Evolutionary conservation across 768 basidiomycete genomes (phyloP).

Genomic region (Boletus rex-veris): DNA sequence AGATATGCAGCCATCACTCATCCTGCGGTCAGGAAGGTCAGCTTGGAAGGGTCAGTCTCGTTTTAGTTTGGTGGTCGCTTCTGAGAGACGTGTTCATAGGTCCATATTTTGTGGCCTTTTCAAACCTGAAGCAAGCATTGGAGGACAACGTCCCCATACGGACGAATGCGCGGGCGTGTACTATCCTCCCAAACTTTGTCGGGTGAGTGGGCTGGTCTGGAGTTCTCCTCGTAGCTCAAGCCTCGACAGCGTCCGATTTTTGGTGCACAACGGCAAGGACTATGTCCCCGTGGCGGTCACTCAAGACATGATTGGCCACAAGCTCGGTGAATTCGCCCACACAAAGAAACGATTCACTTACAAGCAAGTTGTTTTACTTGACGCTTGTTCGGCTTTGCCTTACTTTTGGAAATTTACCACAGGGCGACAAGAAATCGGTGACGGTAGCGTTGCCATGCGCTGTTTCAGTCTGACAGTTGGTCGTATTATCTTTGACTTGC

Average conservation of each 20-base stretch:
- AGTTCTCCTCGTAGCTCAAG: background rate
- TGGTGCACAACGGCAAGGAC: conserved; percentile 93
- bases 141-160: conserved; percentile 80
- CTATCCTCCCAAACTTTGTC: conserved; percentile 93
- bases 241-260: conserved; percentile 66
- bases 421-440: conserved; percentile 42
- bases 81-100: conserved; percentile 43
- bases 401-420: background rate
- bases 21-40: conserved; percentile 65
- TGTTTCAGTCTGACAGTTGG: background rate
- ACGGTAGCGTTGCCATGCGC: background rate
- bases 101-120: conserved; percentile 92
- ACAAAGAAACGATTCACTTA: conserved; percentile 86
- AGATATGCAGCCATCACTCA: conserved; percentile 59
- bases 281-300: conserved; percentile 83
- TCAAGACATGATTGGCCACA: conserved; percentile 99
- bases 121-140: conserved; percentile 77
- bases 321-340: conserved; percentile 90
- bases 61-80: background rate
- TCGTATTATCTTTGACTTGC: too few relatives aligned
- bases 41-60: conserved; percentile 71
- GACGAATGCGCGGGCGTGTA: conserved; percentile 86
- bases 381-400: background rate
- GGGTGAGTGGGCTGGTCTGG: conserved; percentile 53
- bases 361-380: conserved; percentile 46